phyloP scores from a whole-genome alignment of 2,329 filamentous ascomycete species.

The Cercospora citrullina region DNA sequence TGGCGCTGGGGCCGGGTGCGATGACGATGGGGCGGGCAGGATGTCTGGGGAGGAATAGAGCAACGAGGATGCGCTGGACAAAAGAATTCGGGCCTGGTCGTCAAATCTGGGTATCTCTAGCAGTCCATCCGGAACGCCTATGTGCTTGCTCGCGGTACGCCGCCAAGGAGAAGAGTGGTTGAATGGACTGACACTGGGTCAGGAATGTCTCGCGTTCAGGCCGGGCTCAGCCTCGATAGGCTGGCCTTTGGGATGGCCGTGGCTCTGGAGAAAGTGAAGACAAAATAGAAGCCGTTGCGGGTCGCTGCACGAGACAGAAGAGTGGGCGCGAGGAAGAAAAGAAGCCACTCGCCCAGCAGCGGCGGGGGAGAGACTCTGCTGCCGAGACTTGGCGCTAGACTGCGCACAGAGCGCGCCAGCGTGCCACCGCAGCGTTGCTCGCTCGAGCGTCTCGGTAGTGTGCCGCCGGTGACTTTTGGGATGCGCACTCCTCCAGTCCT shows the following conservation, averaged over 20 bases:
- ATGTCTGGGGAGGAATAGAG: neutral
- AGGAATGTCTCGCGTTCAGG: constrained; percentile 17
- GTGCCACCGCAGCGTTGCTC: constrained; percentile 1
- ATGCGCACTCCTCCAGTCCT: neutral
- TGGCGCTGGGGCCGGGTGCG: neutral
- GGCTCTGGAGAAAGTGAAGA: constrained; percentile 4
- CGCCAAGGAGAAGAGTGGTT: constrained; percentile 5
- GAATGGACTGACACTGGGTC: constrained; percentile 6
- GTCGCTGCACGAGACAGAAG: constrained; percentile 3
- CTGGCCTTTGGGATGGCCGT: constrained; percentile 15
- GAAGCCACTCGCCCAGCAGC: neutral
- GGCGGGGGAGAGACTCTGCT: neutral
- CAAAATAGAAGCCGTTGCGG: constrained; percentile 13
- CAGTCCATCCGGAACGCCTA: constrained; percentile 15
- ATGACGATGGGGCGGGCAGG: neutral
- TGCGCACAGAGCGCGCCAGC: neutral
- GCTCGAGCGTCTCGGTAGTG: neutral
- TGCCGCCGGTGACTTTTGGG: neutral
- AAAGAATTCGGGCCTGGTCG: constrained; percentile 16
- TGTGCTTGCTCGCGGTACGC: constrained; percentile 4
- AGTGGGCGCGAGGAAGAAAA: neutral
- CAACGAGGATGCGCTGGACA: constrained; percentile 10
- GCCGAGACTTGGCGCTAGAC: neutral
- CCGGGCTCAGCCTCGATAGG: constrained; percentile 16
- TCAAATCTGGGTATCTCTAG: constrained; percentile 13